Conservation (phyloP, 305 asterid species). For the Fraxinus nigra region DNA sequence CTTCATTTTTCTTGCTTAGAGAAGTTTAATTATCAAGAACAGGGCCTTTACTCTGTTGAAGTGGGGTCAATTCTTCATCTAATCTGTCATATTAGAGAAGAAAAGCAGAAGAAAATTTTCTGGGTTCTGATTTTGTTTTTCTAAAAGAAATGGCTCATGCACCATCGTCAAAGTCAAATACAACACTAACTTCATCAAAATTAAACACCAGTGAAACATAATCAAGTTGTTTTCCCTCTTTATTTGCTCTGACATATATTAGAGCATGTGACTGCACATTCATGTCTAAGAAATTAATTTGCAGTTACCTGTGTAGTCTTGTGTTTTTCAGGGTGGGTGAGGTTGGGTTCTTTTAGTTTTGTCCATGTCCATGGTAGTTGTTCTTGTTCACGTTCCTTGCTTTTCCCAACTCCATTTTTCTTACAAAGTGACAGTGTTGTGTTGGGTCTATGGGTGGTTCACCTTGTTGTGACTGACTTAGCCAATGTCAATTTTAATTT, state of each 20-base stretch:
- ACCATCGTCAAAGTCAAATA: neutral
- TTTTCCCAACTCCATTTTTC: neutral
- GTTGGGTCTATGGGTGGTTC: conserved; percentile 23
- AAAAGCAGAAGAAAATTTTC: neutral
- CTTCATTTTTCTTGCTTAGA: neutral
- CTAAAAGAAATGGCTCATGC: neutral
- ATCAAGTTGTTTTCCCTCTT: neutral
- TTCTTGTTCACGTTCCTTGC: conserved; percentile 10
- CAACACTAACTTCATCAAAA: neutral
- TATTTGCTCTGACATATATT: neutral
- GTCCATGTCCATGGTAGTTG: conserved; percentile 24
- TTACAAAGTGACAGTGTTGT: conserved; percentile 1
- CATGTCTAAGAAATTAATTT: neutral
- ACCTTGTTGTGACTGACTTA: conserved; percentile 12
- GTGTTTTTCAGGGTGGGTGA: conserved; percentile 26
- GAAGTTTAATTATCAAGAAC: neutral
- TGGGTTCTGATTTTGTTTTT: neutral
- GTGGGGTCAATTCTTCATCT: neutral
- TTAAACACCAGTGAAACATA: neutral
- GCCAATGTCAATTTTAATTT: conserved; percentile 1
- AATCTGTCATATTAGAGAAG: neutral
- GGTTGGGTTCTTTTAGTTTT: conserved; percentile 31
- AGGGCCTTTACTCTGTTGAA: neutral
- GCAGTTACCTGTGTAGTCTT: neutral
- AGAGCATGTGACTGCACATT: neutral